Base-by-base conservation (phyloP, 306 rosid genomes). In the Parietaria judaica region DNA sequence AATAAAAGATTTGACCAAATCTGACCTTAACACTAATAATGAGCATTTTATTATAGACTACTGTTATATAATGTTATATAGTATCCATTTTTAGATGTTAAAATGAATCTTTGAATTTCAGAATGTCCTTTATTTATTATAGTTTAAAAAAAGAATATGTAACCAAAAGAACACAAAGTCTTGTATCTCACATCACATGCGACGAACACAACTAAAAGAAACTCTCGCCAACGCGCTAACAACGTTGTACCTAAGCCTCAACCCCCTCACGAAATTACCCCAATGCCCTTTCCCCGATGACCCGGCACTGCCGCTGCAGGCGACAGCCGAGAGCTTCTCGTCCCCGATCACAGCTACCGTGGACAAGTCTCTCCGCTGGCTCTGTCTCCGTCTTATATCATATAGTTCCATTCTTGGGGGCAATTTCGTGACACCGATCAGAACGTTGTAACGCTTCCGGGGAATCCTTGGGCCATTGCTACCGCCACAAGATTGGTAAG, bases 301-400 rank as follows among this genome's bases (percentile, higher is more conserved):
- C 45, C 54, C 55, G 14, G 58, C 34, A 14, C 35, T 53, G 8
- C 53, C 65, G 34, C 52, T 54, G 31, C 31, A 23, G 47, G 23
- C 37, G 7, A 72, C 46, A 23, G 4, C 61, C 63, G 63, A 23
- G 31, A 23, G 14, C 34, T 45, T 47, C 35, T 12, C 79, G 15
- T 38, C 71, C 7, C 55, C 52, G 8, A 3, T 52, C 12, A 16
- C 39, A 11, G 39, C 51, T n/a, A 80, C 55, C 82, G 71, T 70
- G 14, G 52, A 60, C 12, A 23, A 23, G 31, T 41, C 45, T 41
- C 45, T 41, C 45, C 45, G 45, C 45, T 8, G 45, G 37, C 60
- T 15, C 67, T 73, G 78, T 31, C 86, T 41, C 53, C 65, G 77
- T 61, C 77, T 66, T n/a, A 80, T 70, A 51, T 80, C 86, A 4